Evolutionary conservation across 129 eudicot species (phyloP), one percentile per base, ranked within the genome.

Genomic region (Lactuca saligna): DNA sequence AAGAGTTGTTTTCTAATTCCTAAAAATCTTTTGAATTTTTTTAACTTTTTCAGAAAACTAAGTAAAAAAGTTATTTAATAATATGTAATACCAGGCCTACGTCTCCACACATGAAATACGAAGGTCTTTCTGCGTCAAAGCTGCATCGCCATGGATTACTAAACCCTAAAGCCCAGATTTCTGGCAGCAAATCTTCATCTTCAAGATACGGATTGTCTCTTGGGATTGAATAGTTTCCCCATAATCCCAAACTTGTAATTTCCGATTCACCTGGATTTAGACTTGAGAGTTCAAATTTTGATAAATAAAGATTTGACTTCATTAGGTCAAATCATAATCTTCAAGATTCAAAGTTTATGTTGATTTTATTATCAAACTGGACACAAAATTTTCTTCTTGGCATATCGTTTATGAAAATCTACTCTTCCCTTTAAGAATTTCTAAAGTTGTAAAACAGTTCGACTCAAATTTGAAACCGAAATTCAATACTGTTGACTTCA

Each of bases 171-270:
- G 96, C 97, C 94, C 91, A 91, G 48, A 91, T 86, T 79, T 91
- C 97, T 10, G 90, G 87, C 57, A 51, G 83, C 69, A 82, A 77
- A 4, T 80, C 89, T 50, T 76, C 71, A 54, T 91, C 97, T 13
- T 75, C 55, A 48, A 42, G 58, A 55, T 82, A 88, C 4, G 97
- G 96, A 63, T 91, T 91, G 75, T 91, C 96, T 29, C 71, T 72
- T 6, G 97, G 97, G 70, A 91, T 86, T 3, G 96, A 75, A 81
- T 91, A 91, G 84, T 88, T 88, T 69, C 96, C 97, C 97, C 97
- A 91, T 15, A 91, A 70, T 51, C 87, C 88, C 17, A 83, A 86
- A 17, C 63, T 60, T 11, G 38, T 56, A 44, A 80, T 75, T 55
- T 82, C 94, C 13, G 75, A 65, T 17, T 78, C 89, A 71, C 91